Conservation (phyloP, 2,329 filamentous ascomycete species). For the Lachnellula cervina region DNA sequence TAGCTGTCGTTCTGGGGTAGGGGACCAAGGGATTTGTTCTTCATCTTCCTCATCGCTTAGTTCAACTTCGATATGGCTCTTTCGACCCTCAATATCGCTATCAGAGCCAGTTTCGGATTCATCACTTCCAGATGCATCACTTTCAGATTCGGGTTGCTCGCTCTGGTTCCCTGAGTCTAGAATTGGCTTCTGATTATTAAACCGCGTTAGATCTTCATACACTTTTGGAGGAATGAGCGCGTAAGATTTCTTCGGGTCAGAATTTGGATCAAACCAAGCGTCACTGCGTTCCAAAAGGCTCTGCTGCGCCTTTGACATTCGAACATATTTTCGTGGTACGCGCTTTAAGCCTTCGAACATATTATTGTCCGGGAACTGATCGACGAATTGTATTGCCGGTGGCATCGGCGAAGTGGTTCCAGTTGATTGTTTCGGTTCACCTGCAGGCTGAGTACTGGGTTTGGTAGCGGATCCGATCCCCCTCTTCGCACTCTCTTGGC, state of each 20-base stretch:
- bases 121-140: not conserved
- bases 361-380: conserved; percentile 19
- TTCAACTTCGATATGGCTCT: not conserved
- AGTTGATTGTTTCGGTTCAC: conserved; percentile 1
- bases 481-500: conserved; percentile 12
- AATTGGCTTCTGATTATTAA: conserved; percentile 2
- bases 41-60: not conserved
- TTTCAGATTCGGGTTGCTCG: not conserved
- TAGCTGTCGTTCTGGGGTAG: not conserved
- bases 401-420: not conserved
- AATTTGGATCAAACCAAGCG: conserved; percentile 33
- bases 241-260: not conserved
- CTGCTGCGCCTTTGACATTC: conserved; percentile 45
- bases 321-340: conserved; percentile 39
- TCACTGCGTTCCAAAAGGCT: conserved; percentile 42
- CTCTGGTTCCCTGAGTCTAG: not conserved
- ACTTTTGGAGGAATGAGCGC: conserved; percentile 33
- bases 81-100: not conserved
- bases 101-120: not conserved
- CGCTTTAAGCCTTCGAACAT: conserved; percentile 23
- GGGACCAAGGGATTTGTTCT: not conserved
- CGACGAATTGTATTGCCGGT: conserved; percentile 3
- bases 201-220: conserved; percentile 13
- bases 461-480: not conserved
- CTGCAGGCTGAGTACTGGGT: not conserved